Conservation (phyloP, 225 moss, liverwort and hornwort genomes). For the Pleurozium schreberi region DNA sequence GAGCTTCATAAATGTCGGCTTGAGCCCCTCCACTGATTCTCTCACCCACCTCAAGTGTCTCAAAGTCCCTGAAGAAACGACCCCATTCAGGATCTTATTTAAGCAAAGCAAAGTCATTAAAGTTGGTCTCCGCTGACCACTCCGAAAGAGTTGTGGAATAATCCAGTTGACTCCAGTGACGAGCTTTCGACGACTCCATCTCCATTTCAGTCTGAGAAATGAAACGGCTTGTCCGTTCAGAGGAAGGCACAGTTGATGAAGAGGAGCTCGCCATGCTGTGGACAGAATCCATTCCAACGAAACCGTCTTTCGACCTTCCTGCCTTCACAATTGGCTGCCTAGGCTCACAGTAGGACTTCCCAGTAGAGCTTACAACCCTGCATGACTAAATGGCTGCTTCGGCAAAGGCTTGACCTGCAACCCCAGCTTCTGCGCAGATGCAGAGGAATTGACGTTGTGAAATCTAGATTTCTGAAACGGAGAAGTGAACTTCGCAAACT, state of each 20-base stretch:
- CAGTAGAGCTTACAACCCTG: too few relatives aligned
- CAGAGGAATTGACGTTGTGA: too few relatives aligned
- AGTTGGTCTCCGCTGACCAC: background rate
- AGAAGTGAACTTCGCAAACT: too few relatives aligned
- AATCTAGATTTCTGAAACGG: too few relatives aligned
- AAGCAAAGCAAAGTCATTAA: background rate
- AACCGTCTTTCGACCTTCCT: background rate
- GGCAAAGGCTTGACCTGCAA: background rate
- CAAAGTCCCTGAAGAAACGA: background rate
- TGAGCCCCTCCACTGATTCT: background rate
- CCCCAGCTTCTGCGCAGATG: background rate
- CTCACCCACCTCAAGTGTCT: background rate
- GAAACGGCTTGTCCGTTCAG: background rate
- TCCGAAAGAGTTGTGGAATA: background rate
- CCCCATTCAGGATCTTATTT: background rate
- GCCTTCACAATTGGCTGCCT: background rate
- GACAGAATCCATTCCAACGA: background rate
- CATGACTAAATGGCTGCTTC: too few relatives aligned
- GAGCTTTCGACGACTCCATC: background rate
- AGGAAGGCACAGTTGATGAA: background rate
- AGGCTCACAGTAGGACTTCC: background rate
- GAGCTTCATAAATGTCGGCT: background rate
- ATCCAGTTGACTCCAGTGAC: background rate
- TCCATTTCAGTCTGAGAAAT: background rate
- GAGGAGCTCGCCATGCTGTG: background rate